Evolutionary conservation across 805 yeast genomes (phyloP), one percentile per base, ranked within the genome.

Genomic region (Metschnikowia aberdeeniae): DNA sequence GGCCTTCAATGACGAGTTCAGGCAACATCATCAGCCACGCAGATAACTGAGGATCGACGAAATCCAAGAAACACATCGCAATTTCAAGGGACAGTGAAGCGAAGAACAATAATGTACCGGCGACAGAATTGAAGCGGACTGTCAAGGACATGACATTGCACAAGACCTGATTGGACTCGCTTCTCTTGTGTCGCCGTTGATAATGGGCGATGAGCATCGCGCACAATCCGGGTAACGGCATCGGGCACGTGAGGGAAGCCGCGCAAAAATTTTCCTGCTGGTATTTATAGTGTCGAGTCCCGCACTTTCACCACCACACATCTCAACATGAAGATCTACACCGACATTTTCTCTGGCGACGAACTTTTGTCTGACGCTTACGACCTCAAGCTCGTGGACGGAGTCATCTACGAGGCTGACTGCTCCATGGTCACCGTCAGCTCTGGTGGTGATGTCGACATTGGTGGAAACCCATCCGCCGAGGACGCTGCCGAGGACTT

Each of bases 381-480:
- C 82, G 95, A 88, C 73, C 67, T 80, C 71, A 84, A 77, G 67
- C 76, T 74, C 71, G 97, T 93, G 57, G 96, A 87, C 65, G 87
- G 80, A 58, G 98, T 79, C 63, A 89, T 93, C 70, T 88, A 79
- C 81, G 99, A 93, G 80, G 98, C 96, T 58, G 88, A 93, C 84
- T 89, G 97, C 77, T 76, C 80, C 64, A 83, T 89, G 93, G 81
- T 93, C 72, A 84, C 77, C 63, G 89, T 93, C 64, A 83, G 81
- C 71, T 86, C 89, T 68, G 57, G 57, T 40, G 97, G 82, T 64
- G 93, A 93, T 68, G 82, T 93, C 62, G 98, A 93, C 74, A 93
- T 93, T 72, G 99, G 99, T 77, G 99, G 96, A 66, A 93, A 93
- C 85, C 97, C 99, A 67, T 89, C 97, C 64, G 97, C 98, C 59